A percentile compares a stretch with the other conserved stretches of the same genome.
These are phyloP conservation scores for Spiraea crenata DNA, from an alignment of 331 rosid genomes.

Conservation along the genomic window DNA sequence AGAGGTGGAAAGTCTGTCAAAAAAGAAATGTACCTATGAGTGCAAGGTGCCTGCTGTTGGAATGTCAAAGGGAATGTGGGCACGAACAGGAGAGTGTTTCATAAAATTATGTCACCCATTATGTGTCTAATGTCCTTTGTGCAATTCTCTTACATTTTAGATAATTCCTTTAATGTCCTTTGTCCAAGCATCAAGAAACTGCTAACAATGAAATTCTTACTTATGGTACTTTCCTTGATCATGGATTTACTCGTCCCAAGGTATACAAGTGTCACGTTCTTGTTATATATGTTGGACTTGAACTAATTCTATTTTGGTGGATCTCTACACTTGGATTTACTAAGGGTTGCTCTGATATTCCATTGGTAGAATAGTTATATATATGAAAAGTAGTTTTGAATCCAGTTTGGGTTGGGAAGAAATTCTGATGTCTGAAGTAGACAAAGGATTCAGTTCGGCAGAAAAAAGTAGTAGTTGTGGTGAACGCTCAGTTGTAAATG, in stretches of 20 bases:
- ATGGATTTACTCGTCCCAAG: constrained; percentile 97
- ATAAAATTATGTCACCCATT: constrained; percentile 50
- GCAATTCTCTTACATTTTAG: too few species aligned
- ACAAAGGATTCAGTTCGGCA: too few species aligned
- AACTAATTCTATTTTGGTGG: background rate
- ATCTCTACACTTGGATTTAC: background rate
- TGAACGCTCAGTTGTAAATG: too few species aligned
- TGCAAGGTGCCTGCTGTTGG: constrained; percentile 79
- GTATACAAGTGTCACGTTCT: constrained; percentile 32
- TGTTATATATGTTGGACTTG: constrained; percentile 18
- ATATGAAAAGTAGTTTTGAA: too few species aligned
- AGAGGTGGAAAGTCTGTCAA: constrained; percentile 50
- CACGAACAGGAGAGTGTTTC: constrained; percentile 72
- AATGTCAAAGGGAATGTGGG: constrained; percentile 77
- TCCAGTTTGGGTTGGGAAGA: too few species aligned
- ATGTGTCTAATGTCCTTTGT: too few species aligned
- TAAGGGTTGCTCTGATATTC: background rate
- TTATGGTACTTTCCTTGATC: constrained; percentile 69
- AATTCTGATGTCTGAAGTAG: too few species aligned
- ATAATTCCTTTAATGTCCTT: too few species aligned
- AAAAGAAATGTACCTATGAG: constrained; percentile 47
- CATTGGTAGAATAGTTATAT: background rate
- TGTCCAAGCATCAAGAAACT: constrained; percentile 48
- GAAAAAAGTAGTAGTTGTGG: too few species aligned
- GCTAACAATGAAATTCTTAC: constrained; percentile 30